A percentile compares a stretch with the other conserved stretches of the same genome.
Conservation (phyloP, 2,329 filamentous ascomycete genomes). For the Coniochaeta sp. region DNA sequence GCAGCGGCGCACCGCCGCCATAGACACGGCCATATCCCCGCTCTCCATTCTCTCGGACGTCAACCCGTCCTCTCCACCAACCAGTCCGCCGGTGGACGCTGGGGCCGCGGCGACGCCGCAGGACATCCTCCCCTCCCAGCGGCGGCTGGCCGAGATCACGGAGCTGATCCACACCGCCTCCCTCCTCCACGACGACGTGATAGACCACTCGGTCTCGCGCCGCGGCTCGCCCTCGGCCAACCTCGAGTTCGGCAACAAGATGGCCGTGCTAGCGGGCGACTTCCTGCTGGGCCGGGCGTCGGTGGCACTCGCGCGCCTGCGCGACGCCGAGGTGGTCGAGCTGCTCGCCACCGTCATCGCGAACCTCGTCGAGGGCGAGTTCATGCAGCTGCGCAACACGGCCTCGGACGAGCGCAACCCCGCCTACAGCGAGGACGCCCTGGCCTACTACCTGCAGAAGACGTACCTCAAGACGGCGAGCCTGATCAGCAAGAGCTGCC, state of each 20-base stretch:
- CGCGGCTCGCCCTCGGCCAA: conserved; percentile 85
- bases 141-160: conserved; percentile 89
- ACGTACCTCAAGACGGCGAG: conserved; percentile 97
- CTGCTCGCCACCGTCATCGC: conserved; percentile 93
- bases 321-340: conserved; percentile 92
- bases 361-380: conserved; percentile 95
- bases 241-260: conserved; percentile 95
- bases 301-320: conserved; percentile 80
- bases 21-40: conserved; percentile 50
- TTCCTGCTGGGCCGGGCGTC: conserved; percentile 91
- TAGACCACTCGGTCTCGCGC: conserved; percentile 82
- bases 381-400: conserved; percentile 99
- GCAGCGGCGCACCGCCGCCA: conserved; percentile 34
- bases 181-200: conserved; percentile 94
- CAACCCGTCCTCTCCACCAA: conserved; percentile 59
- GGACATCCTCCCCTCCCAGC: conserved; percentile 85
- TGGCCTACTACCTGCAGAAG: conserved; percentile 94
- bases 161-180: conserved; percentile 97
- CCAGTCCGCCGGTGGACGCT: conserved; percentile 29
- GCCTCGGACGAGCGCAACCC: conserved; percentile 79
- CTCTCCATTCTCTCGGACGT: conserved; percentile 62
- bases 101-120: conserved; percentile 16
- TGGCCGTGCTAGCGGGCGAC: conserved; percentile 96
- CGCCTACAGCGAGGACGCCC: conserved; percentile 77
- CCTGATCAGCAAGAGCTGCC: conserved; percentile 92